Conservation (phyloP, 1,139 yeast species). For the Candida sp. region DNA sequence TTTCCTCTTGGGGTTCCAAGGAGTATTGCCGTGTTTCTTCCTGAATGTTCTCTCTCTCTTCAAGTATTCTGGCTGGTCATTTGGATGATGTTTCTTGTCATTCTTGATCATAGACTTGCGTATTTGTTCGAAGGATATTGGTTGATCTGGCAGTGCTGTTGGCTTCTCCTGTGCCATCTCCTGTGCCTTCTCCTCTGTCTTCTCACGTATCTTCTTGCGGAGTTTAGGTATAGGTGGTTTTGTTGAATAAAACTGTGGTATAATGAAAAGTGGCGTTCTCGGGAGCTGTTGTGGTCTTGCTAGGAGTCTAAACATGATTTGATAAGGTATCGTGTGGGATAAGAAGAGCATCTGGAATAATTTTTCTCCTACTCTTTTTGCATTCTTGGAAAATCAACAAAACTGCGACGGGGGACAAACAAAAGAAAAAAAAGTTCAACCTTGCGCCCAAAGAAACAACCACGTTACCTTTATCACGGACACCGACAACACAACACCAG, state of each 20-base stretch:
- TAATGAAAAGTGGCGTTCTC: neutral
- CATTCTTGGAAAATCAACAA: too few relatives aligned
- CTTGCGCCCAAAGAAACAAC: neutral
- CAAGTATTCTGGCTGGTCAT: constrained; percentile 54
- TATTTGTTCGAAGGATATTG: neutral
- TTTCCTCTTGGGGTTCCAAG: constrained; percentile 75
- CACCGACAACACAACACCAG: neutral
- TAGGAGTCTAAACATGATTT: neutral
- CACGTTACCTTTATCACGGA: neutral
- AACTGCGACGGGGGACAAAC: too few relatives aligned
- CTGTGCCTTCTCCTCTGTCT: neutral
- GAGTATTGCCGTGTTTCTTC: constrained; percentile 52
- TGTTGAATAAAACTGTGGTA: neutral
- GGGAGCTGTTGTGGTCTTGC: neutral
- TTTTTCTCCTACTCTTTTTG: too few relatives aligned
- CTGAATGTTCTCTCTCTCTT: constrained; percentile 65
- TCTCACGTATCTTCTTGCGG: neutral
- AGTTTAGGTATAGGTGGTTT: neutral
- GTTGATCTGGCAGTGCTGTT: neutral
- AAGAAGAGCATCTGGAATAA: too few relatives aligned
- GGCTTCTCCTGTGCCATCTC: neutral
- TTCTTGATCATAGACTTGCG: neutral
- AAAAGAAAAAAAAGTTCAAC: too few relatives aligned
- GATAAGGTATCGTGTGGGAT: too few relatives aligned
- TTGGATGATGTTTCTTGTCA: constrained; percentile 2